A percentile compares a stretch with the other conserved stretches of the same genome.
Conservation (phyloP, 805 yeast species). For the Kodamaea lidongshanica region DNA sequence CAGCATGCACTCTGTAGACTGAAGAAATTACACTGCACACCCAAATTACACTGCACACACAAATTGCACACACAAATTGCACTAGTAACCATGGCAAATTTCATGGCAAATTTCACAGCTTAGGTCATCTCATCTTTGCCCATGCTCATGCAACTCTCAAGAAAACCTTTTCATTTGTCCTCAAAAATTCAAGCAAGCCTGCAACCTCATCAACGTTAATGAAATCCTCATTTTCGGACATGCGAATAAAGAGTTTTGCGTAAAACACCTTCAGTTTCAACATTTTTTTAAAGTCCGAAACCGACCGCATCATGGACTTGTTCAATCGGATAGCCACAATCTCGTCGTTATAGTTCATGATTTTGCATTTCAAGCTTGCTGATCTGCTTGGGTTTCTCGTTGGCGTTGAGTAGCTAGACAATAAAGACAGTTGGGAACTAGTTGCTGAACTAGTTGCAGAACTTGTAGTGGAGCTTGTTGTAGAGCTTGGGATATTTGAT, state of each 20-base stretch:
- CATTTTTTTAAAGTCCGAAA: conserved; percentile 21
- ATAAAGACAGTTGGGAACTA: conserved; percentile 4
- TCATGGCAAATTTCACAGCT: too few species aligned
- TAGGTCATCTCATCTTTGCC: too few species aligned
- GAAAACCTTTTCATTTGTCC: conserved; percentile 16
- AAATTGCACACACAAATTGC: too few species aligned
- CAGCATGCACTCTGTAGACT: too few species aligned
- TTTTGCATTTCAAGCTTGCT: conserved; percentile 20
- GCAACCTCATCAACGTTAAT: conserved; percentile 22
- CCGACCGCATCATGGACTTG: conserved; percentile 16
- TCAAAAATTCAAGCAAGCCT: conserved; percentile 15
- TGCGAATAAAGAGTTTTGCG: conserved; percentile 21
- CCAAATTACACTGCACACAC: too few species aligned
- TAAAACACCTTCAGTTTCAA: conserved; percentile 21
- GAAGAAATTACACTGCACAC: too few species aligned
- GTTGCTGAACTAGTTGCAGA: conserved; percentile 6
- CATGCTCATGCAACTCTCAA: conserved; percentile 14
- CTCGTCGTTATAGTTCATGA: conserved; percentile 22
- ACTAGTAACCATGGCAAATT: too few species aligned
- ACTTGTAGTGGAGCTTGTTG: conserved; percentile 4
- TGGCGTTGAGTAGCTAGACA: conserved; percentile 6
- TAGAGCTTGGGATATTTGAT: not conserved
- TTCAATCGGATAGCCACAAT: conserved; percentile 21
- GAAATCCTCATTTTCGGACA: conserved; percentile 18
- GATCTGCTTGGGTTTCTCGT: conserved; percentile 2